Conservation (phyloP, 495 filamentous ascomycete genomes). For the Talaromyces liani region DNA sequence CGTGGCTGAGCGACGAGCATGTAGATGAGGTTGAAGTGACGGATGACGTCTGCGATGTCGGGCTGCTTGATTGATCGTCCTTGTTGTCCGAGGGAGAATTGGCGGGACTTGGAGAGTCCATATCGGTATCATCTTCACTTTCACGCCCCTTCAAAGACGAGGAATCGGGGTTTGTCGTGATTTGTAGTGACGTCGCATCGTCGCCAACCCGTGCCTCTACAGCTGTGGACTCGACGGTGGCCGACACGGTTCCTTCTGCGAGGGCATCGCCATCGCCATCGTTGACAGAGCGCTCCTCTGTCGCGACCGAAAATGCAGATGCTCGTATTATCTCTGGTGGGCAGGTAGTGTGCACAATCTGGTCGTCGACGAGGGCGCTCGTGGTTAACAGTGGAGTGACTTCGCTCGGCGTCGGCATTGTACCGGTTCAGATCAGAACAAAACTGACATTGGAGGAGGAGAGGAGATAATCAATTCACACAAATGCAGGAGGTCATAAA, state of each 20-base stretch:
- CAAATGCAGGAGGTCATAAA: not conserved
- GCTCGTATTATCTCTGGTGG: conserved; percentile 46
- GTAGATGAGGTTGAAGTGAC: conserved; percentile 28
- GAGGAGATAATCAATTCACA: not conserved
- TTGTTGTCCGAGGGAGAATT: conserved; percentile 18
- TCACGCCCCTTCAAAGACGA: not conserved
- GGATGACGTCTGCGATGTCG: conserved; percentile 19
- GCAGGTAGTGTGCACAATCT: conserved; percentile 46
- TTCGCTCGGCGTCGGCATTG: conserved; percentile 55
- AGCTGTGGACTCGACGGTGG: conserved; percentile 2
- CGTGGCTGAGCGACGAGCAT: conserved; percentile 48
- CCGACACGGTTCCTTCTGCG: not conserved
- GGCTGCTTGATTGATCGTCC: conserved; percentile 15
- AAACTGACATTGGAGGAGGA: conserved; percentile 32
- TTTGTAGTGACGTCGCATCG: conserved; percentile 9
- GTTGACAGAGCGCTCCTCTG: conserved; percentile 16
- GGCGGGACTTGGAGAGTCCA: conserved; percentile 27
- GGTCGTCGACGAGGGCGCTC: conserved; percentile 40
- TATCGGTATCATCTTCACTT: conserved; percentile 27
- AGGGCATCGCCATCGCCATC: conserved; percentile 19
- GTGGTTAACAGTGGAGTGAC: conserved; percentile 34
- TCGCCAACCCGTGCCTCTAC: not conserved
- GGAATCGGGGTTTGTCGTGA: conserved; percentile 20
- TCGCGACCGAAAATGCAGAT: conserved; percentile 32
- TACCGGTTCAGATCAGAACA: conserved; percentile 28